Evolutionary conservation across 441 rosid species (phyloP).

Genomic region (Aquilaria agallochum): DNA sequence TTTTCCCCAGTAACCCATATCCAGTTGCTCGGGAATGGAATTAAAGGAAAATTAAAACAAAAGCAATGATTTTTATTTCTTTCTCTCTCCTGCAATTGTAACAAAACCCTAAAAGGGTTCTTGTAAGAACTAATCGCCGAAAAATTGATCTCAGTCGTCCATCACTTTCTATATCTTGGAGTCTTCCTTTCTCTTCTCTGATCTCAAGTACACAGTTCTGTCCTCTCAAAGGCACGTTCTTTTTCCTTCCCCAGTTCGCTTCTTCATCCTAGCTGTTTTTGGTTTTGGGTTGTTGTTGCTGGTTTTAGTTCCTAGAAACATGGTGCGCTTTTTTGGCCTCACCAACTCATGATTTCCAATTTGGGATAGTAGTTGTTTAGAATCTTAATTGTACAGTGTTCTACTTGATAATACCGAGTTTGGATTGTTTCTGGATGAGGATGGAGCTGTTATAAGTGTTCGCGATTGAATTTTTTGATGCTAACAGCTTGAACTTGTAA

Average conservation of each 20-base stretch:
- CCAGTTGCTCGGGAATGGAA: not conserved
- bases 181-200: conserved; percentile 8
- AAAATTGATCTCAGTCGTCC: conserved; percentile 53
- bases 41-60: not conserved
- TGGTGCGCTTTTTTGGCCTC: conserved; percentile 12
- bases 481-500: conserved; percentile 19
- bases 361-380: not conserved
- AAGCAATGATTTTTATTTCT: not conserved
- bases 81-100: conserved; percentile 22
- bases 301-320: conserved; percentile 17
- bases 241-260: conserved; percentile 21
- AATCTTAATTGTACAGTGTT: conserved; percentile 10
- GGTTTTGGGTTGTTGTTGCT: not conserved
- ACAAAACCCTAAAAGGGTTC: conserved; percentile 86
- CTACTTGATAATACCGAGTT: conserved; percentile 8
- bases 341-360: conserved; percentile 13
- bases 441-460: conserved; percentile 8
- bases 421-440: conserved; percentile 15
- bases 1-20: too few species aligned
- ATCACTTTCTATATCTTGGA: conserved; percentile 15
- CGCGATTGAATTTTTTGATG: conserved; percentile 27
- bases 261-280: conserved; percentile 2
- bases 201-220: conserved; percentile 19
- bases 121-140: conserved; percentile 75
- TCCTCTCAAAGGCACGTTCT: not conserved